These are phyloP conservation scores for Collybia mongolica DNA, from an alignment of 768 basidiomycete genomes.

Conservation along the genomic window DNA sequence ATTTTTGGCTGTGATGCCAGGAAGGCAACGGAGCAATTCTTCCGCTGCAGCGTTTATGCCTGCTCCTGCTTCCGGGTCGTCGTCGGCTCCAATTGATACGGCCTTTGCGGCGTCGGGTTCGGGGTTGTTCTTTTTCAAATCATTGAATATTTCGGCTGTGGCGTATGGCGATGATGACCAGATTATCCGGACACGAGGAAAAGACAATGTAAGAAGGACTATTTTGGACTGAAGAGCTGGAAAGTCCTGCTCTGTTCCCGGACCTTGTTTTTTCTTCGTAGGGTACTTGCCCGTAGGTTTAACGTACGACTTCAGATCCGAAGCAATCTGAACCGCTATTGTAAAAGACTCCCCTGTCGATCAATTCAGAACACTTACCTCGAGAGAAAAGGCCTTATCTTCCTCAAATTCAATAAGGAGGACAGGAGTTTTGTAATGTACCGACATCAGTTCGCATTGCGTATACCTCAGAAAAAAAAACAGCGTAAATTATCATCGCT, in stretches of 20 bases:
- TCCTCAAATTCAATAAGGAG: slow-evolving; percentile 97
- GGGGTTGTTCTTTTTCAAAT: slow-evolving; percentile 75
- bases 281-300: slow-evolving; percentile 62
- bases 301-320: slow-evolving; percentile 65
- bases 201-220: slow-evolving; percentile 83
- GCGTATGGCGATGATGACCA: slow-evolving; percentile 97
- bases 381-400: slow-evolving; percentile 90
- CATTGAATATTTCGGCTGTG: slow-evolving; percentile 88
- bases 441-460: slow-evolving; percentile 96
- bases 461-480: slow-evolving; percentile 63
- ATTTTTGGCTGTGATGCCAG: slow-evolving; percentile 85
- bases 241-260: slow-evolving; percentile 25
- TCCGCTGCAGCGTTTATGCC: slow-evolving; percentile 76
- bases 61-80: slow-evolving; percentile 62
- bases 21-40: slow-evolving; percentile 79
- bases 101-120: slow-evolving; percentile 84
- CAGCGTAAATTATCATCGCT: neutral
- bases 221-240: slow-evolving; percentile 86
- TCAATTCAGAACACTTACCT: slow-evolving; percentile 43
- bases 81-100: slow-evolving; percentile 78
- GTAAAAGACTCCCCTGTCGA: neutral
- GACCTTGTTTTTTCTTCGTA: slow-evolving; percentile 43
- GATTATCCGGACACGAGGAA: slow-evolving; percentile 90
- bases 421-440: slow-evolving; percentile 92
- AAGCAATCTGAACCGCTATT: slow-evolving; percentile 42